phyloP scores from a whole-genome alignment of 108 stramenopile species.

The Asterionellopsis glacialis region DNA sequence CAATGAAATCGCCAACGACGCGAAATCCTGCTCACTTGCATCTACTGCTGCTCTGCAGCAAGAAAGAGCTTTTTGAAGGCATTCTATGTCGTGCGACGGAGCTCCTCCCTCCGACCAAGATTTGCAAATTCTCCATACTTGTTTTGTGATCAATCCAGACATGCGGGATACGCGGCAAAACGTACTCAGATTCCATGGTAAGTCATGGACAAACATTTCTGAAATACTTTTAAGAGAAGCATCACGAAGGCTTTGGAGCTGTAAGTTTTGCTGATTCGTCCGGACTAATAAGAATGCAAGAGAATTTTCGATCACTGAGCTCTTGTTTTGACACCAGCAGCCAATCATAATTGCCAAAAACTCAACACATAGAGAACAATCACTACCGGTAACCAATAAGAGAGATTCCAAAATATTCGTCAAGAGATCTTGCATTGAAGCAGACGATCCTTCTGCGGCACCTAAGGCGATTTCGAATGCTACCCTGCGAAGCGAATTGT shows the following conservation, averaged over 20 bases:
- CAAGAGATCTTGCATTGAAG: not conserved
- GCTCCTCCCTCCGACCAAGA: not conserved
- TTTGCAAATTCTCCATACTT: constrained; percentile 2
- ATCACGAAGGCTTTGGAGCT: not conserved
- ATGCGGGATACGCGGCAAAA: not conserved
- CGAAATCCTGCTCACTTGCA: no score
- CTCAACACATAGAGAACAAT: not conserved
- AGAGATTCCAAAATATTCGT: not conserved
- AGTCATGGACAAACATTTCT: not conserved
- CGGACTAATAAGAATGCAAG: not conserved
- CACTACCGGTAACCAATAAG: not conserved
- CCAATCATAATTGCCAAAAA: not conserved
- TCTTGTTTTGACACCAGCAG: no score
- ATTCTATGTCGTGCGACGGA: no score
- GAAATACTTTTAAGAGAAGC: no score
- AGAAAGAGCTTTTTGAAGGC: no score
- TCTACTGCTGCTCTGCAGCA: no score
- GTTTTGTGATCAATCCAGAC: not conserved
- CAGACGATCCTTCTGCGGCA: not conserved
- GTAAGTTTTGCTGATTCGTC: not conserved
- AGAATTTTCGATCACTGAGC: no score
- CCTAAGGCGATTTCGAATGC: not conserved
- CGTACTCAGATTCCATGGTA: not conserved
- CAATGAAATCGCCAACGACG: no score
- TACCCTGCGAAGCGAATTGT: not conserved